Evolutionary conservation across 192 early-diverging fungal species (phyloP).

Genomic region (Powellomyces hirtus): DNA sequence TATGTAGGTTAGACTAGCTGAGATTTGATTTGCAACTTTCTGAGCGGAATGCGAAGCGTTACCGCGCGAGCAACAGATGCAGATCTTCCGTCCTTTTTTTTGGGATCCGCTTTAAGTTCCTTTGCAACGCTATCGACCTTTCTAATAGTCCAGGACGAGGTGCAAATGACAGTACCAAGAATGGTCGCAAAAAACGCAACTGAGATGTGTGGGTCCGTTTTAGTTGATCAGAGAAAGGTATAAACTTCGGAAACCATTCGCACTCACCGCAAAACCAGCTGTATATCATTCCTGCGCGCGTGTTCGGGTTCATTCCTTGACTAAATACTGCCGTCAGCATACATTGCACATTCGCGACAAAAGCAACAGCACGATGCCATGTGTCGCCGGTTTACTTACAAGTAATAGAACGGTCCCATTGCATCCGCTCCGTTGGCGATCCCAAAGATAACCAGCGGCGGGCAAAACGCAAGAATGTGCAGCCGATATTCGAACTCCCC

Average conservation of each 20-base stretch:
- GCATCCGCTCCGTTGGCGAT: neutral
- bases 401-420: neutral
- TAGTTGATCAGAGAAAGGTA: too few species aligned
- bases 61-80: neutral
- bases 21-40: too few species aligned
- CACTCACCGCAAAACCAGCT: conserved; percentile 3
- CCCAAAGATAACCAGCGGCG: neutral
- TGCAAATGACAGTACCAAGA: neutral
- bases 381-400: conserved; percentile 1
- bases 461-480: neutral
- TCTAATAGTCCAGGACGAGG: neutral
- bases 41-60: too few species aligned
- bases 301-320: conserved; percentile 2
- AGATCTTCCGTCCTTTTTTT: neutral
- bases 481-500: conserved; percentile 3
- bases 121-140: neutral
- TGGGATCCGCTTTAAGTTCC: neutral
- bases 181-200: conserved; percentile 5
- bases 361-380: neutral
- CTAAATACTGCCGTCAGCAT: neutral
- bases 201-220: too few species aligned
- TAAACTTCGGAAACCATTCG: too few species aligned
- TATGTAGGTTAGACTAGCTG: too few species aligned
- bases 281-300: neutral
- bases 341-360: neutral